Evolutionary conservation across 192 early-diverging fungal species (phyloP).

Genomic region (Coemansia erecta): DNA sequence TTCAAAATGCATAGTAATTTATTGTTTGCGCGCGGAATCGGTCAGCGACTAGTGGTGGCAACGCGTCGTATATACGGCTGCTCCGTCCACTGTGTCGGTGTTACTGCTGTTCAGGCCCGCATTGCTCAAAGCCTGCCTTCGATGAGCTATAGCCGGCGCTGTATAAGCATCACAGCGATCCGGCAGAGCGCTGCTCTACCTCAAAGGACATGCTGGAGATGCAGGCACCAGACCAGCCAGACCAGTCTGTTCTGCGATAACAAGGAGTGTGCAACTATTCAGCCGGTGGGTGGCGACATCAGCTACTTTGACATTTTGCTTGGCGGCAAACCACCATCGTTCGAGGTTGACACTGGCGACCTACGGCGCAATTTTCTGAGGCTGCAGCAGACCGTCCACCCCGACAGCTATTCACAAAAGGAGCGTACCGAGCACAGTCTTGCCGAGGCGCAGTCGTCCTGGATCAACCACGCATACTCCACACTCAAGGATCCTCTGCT

Average conservation of each 20-base stretch:
- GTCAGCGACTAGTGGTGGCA: too few relatives aligned
- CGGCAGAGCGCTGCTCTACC: neutral
- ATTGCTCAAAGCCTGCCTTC: neutral
- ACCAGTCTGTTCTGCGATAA: conserved; percentile 59
- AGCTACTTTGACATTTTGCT: conserved; percentile 64
- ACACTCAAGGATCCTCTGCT: conserved; percentile 74
- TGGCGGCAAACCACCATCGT: conserved; percentile 48
- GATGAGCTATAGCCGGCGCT: neutral
- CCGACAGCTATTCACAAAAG: conserved; percentile 70
- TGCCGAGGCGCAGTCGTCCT: conserved; percentile 64
- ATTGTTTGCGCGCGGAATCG: too few relatives aligned
- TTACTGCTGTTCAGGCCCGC: neutral
- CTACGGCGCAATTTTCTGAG: conserved; percentile 67
- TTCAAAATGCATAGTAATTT: too few relatives aligned
- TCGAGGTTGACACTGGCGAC: conserved; percentile 62
- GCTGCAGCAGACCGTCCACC: conserved; percentile 82
- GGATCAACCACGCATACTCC: conserved; percentile 86
- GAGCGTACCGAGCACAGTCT: conserved; percentile 30
- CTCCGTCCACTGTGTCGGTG: neutral
- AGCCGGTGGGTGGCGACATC: conserved; percentile 48
- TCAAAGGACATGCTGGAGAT: conserved; percentile 63
- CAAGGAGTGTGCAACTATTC: conserved; percentile 59
- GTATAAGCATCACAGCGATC: neutral
- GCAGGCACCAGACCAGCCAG: conserved; percentile 45
- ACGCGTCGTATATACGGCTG: too few relatives aligned